These are phyloP conservation scores for Emergomyces africanus DNA, from an alignment of 2,329 filamentous ascomycete genomes.

Conservation along the genomic window DNA sequence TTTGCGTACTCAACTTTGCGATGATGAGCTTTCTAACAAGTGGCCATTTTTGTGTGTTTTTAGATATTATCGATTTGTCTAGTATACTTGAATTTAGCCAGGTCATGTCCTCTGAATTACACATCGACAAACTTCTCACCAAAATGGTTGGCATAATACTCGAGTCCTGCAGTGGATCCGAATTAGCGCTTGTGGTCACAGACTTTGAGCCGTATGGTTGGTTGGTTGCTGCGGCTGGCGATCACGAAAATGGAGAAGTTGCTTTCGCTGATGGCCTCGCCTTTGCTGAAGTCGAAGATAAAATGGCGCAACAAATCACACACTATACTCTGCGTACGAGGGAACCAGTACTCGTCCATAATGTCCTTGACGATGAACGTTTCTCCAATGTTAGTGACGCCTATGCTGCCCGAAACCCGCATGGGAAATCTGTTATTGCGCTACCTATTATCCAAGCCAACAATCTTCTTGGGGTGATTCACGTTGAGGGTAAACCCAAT, in stretches of 20 bases:
- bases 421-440: slow-evolving; percentile 48
- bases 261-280: slow-evolving; percentile 43
- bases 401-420: slow-evolving; percentile 43
- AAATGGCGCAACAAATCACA: slow-evolving; percentile 48
- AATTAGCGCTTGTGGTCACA: slow-evolving; percentile 47
- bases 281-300: slow-evolving; percentile 44
- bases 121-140: slow-evolving; percentile 48
- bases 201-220: slow-evolving; percentile 45
- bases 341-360: slow-evolving; percentile 51
- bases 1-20: background rate
- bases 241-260: slow-evolving; percentile 41
- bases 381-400: slow-evolving; percentile 48
- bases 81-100: slow-evolving; percentile 54
- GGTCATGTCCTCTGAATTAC: slow-evolving; percentile 51
- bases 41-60: slow-evolving; percentile 13
- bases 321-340: slow-evolving; percentile 50
- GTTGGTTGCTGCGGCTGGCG: slow-evolving; percentile 48
- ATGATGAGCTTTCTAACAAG: background rate
- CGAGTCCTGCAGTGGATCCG: slow-evolving; percentile 48
- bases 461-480: slow-evolving; percentile 47
- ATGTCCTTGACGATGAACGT: slow-evolving; percentile 51
- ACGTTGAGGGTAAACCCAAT: slow-evolving; percentile 50
- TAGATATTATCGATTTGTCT: slow-evolving; percentile 50
- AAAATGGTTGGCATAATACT: slow-evolving; percentile 54
- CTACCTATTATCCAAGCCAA: slow-evolving; percentile 50